These are phyloP conservation scores for Articulospora tetracladia DNA, from an alignment of 495 filamentous ascomycete species.

Conservation along the genomic window DNA sequence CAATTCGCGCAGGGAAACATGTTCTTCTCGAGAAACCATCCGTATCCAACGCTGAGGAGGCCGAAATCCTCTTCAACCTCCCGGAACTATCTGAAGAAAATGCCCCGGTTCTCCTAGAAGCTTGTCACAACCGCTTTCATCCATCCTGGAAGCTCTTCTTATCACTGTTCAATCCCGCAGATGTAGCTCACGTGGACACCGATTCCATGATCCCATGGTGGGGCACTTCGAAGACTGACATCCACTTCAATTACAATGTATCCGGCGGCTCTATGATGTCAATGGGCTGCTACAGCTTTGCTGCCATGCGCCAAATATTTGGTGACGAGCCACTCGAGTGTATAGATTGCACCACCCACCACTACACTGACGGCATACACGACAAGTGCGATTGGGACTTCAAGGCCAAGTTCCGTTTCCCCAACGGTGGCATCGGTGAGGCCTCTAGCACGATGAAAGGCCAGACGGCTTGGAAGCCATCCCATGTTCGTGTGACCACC, in stretches of 20 bases:
- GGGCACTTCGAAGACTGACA: conserved; percentile 39
- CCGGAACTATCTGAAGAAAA: conserved; percentile 24
- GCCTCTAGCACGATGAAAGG: conserved; percentile 33
- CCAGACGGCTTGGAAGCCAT: conserved; percentile 19
- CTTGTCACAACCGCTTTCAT: conserved; percentile 54
- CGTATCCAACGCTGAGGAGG: conserved; percentile 45
- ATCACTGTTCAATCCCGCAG: conserved; percentile 31
- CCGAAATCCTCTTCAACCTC: conserved; percentile 36
- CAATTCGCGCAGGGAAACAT: conserved; percentile 49
- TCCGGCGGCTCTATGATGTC: conserved; percentile 29
- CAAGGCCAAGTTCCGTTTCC: conserved; percentile 36
- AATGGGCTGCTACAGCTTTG: neutral
- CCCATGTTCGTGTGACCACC: conserved; percentile 22
- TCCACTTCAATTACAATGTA: conserved; percentile 49
- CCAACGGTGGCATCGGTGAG: conserved; percentile 33
- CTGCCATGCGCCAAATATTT: neutral
- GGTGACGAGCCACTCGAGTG: conserved; percentile 18
- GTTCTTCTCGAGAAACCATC: conserved; percentile 57
- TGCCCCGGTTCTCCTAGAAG: conserved; percentile 50
- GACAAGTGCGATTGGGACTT: conserved; percentile 35
- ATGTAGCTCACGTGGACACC: conserved; percentile 34
- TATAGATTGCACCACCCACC: conserved; percentile 47
- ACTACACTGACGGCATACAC: conserved; percentile 27
- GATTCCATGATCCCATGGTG: conserved; percentile 29
- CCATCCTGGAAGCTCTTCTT: conserved; percentile 50